Evolutionary conservation across 2,329 filamentous ascomycete species (phyloP), one percentile per base, ranked within the genome.

Genomic region (Cladophialophora exuberans): DNA sequence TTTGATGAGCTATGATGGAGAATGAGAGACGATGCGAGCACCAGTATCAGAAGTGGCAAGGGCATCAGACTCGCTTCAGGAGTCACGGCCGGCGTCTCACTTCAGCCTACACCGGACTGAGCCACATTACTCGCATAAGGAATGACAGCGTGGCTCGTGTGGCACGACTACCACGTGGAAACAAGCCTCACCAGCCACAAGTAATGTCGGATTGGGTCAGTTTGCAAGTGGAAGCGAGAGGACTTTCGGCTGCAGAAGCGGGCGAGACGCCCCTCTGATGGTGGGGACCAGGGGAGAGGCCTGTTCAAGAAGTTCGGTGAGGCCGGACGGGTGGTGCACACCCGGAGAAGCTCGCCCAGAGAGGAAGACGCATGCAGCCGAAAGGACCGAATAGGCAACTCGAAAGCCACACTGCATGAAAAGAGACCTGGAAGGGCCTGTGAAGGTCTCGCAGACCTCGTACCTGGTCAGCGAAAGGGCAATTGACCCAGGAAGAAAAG

Each of bases 111-210:
- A 18, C 22, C 9, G 28, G 42, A 50, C 43, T 52, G 25, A 56
- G 54, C 49, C 43, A 52, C 54, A 57, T 52, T 36, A 49, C 48
- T 57, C 31, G 54, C 54, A 57, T 56, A 47, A 48, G 25, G 36
- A 44, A n/a, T 35, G 38, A 53, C 42, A 33, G 44, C 18, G 54
- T 7, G 35, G 46, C 46, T 31, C 35, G 44, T 22, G 54, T 7
- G 35, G 46, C 46, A 41, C 35, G 38, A 48, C 42, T 30, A 41
- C 54, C 54, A 57, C 54, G 54, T 57, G 54, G 54, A 22, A 44
- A n/a, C 11, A 43, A 48, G 48, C 54, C 49, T 41, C 54, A 48
- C 6, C 35, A 52, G 54, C 54, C 54, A 57, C 54, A 41, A 5
- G n/a, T 43, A 3, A 20, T 13, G 25, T 23, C 41, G 15, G 23